These are phyloP conservation scores for Globomyces sp. DNA, from an alignment of 371 early-diverging fungal genomes.

Conservation along the genomic window DNA sequence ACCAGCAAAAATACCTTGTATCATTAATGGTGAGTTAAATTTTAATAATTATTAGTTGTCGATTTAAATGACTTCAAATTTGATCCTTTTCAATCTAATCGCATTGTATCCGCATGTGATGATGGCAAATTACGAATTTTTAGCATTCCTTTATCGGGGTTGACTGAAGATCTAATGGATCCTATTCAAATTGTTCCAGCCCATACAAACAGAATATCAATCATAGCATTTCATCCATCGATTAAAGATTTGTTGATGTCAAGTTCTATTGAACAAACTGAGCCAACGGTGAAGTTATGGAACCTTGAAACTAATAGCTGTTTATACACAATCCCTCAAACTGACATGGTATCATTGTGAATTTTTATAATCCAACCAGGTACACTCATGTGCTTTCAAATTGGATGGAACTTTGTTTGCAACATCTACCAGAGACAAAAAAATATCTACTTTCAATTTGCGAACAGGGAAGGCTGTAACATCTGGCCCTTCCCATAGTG, in stretches of 20 bases:
- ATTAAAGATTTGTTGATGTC: slow-evolving; percentile 53
- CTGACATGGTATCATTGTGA: slow-evolving; percentile 22
- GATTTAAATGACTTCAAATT: slow-evolving; percentile 58
- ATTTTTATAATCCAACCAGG: slow-evolving; percentile 31
- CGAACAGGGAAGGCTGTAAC: slow-evolving; percentile 55
- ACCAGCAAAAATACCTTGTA: slow-evolving; percentile 57
- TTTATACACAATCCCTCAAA: slow-evolving; percentile 22
- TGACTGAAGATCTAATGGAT: slow-evolving; percentile 30
- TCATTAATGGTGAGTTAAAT: slow-evolving; percentile 29
- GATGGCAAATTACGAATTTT: slow-evolving; percentile 74
- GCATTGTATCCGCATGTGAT: slow-evolving; percentile 57
- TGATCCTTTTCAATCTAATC: slow-evolving; percentile 65
- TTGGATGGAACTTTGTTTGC: slow-evolving; percentile 65
- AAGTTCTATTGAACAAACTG: slow-evolving; percentile 29
- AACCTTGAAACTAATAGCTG: slow-evolving; percentile 17
- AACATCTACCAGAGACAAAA: slow-evolving; percentile 59
- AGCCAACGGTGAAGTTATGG: slow-evolving; percentile 29
- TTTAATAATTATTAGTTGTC: neutral
- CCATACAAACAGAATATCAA: slow-evolving; percentile 55
- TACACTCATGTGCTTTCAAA: slow-evolving; percentile 53
- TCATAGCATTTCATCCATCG: slow-evolving; percentile 64
- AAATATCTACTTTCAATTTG: slow-evolving; percentile 63
- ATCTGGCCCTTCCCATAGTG: slow-evolving; percentile 62
- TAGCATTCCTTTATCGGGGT: slow-evolving; percentile 63
- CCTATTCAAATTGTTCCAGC: slow-evolving; percentile 21